A percentile compares a stretch with the other conserved stretches of the same genome.
Conservation (phyloP, 768 basidiomycete species). For the Lentinula edodes region DNA sequence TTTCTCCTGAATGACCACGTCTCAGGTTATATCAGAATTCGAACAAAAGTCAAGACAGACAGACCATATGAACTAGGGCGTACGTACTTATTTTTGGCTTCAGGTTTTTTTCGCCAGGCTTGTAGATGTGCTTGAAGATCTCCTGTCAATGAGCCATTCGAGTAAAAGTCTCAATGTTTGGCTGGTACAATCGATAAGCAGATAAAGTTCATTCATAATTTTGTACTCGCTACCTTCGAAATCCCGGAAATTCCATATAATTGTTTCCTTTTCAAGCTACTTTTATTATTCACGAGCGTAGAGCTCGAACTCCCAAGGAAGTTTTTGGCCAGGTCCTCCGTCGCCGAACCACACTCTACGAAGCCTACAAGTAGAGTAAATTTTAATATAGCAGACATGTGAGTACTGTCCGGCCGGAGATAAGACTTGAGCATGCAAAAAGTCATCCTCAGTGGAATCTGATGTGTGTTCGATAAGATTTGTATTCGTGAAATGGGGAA, state of each 20-base stretch:
- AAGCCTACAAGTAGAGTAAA: constrained; percentile 75
- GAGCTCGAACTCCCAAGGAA: constrained; percentile 76
- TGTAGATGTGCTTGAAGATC: too few relatives aligned
- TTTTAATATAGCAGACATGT: constrained; percentile 65
- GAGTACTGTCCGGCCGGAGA: constrained; percentile 53
- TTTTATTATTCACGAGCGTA: constrained; percentile 30
- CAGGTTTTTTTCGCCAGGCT: too few relatives aligned
- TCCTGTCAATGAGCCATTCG: too few relatives aligned
- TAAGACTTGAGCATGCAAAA: constrained; percentile 5
- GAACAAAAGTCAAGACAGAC: too few relatives aligned
- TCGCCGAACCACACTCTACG: constrained; percentile 75
- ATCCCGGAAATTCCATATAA: neutral
- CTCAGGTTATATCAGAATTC: too few relatives aligned
- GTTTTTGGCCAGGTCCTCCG: constrained; percentile 40
- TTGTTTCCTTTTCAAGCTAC: neutral
- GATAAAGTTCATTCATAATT: too few relatives aligned
- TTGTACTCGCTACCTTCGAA: too few relatives aligned
- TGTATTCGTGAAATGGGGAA: constrained; percentile 49
- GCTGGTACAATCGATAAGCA: too few relatives aligned
- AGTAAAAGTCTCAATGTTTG: too few relatives aligned
- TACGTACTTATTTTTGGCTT: too few relatives aligned
- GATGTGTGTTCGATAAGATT: constrained; percentile 15
- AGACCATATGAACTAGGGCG: too few relatives aligned
- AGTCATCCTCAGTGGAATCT: constrained; percentile 10
- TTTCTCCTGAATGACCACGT: too few relatives aligned